phyloP scores from a whole-genome alignment of 805 yeast genomes.

The Wickerhamiella cacticola region DNA sequence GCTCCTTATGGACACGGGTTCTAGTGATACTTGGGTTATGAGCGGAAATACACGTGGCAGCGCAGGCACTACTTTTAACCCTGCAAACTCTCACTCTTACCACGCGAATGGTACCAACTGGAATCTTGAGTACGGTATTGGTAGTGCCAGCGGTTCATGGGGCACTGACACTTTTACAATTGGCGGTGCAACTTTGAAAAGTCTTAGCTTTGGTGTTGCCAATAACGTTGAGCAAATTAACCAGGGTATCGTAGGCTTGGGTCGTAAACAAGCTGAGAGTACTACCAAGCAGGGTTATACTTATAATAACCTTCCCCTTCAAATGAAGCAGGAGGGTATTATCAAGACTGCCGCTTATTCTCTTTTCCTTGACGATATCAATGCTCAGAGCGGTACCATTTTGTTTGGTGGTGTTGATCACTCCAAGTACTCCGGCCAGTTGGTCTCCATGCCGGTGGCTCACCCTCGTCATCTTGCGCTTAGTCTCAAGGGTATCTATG shows the following conservation, averaged over 20 bases:
- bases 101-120: conserved; percentile 22
- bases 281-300: conserved; percentile 19
- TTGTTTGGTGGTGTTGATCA: conserved; percentile 48
- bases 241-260: conserved; percentile 41
- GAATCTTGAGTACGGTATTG: conserved; percentile 38
- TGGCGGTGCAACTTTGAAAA: conserved; percentile 39
- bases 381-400: conserved; percentile 37
- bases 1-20: conserved; percentile 63
- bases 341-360: conserved; percentile 53
- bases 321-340: conserved; percentile 46
- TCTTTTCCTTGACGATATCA: conserved; percentile 40
- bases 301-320: conserved; percentile 57
- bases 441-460: conserved; percentile 30
- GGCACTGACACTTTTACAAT: conserved; percentile 53
- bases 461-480: conserved; percentile 30
- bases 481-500: conserved; percentile 21
- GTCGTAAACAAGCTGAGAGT: conserved; percentile 44
- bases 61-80: neutral
- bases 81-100: conserved; percentile 21
- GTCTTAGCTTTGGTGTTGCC: conserved; percentile 66
- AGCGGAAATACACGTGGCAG: conserved; percentile 25
- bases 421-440: conserved; percentile 36
- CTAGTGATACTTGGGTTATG: conserved; percentile 60
- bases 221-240: conserved; percentile 46
- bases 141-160: conserved; percentile 42